These are phyloP conservation scores for Rhododendron vialii DNA, from an alignment of 148 eudicot species.

Conservation along the genomic window DNA sequence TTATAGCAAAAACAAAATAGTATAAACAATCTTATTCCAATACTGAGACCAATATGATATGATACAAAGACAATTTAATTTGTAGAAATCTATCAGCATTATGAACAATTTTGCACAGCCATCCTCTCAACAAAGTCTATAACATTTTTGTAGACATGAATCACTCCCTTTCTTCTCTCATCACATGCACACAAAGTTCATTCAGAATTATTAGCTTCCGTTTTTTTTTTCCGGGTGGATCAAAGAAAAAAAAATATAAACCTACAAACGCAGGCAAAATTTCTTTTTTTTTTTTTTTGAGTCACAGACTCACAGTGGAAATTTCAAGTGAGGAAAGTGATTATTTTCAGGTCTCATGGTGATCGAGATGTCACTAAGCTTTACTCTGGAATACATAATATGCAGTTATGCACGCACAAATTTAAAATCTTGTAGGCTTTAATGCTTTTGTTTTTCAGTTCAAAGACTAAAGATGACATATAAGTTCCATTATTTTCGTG, in stretches of 20 bases:
- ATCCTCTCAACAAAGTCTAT: neutral
- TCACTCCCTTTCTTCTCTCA: neutral
- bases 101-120: neutral
- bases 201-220: neutral
- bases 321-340: neutral
- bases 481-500: neutral
- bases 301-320: neutral
- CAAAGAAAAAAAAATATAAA: neutral
- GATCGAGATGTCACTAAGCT: neutral
- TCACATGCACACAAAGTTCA: neutral
- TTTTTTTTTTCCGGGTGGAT: neutral
- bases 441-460: neutral
- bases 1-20: neutral
- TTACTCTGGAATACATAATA: neutral
- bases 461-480: neutral
- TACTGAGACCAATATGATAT: neutral
- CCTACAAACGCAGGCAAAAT: neutral
- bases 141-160: neutral
- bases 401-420: neutral
- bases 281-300: neutral
- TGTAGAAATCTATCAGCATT: neutral
- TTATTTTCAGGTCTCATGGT: neutral
- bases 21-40: neutral
- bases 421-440: neutral
- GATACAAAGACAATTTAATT: neutral